A percentile compares a stretch with the other conserved stretches of the same genome.
phyloP scores from a whole-genome alignment of 2,329 filamentous ascomycete genomes.

The Plenodomus biglobosus region DNA sequence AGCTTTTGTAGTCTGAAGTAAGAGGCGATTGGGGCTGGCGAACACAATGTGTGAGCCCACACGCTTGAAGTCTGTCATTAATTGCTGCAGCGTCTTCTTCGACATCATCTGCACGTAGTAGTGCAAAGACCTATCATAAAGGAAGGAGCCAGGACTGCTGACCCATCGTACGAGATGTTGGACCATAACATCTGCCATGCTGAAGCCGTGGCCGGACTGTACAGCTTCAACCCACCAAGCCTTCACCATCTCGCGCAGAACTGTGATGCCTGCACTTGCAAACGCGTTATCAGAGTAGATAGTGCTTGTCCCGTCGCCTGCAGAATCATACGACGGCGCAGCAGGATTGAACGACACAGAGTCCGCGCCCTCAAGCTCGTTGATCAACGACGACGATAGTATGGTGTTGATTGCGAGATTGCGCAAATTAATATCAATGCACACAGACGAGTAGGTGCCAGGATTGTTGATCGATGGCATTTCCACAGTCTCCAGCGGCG shows the following conservation, averaged over 20 bases:
- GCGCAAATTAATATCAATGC: conserved; percentile 89
- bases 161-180: conserved; percentile 98
- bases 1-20: conserved; percentile 93
- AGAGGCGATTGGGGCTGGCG: conserved; percentile 81
- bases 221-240: conserved; percentile 97
- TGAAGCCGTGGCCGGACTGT: conserved; percentile 64
- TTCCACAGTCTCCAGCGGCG: conserved; percentile 78
- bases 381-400: conserved; percentile 92
- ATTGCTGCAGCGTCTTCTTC: conserved; percentile 91
- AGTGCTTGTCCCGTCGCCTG: conserved; percentile 65
- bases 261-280: conserved; percentile 84
- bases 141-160: conserved; percentile 85
- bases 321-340: conserved; percentile 60
- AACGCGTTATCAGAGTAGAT: conserved; percentile 89
- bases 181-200: conserved; percentile 96
- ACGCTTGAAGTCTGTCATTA: conserved; percentile 94
- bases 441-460: conserved; percentile 92
- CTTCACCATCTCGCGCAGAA: conserved; percentile 97
- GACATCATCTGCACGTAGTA: conserved; percentile 99
- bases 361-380: conserved; percentile 89
- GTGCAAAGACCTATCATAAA: conserved; percentile 91
- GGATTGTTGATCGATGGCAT: conserved; percentile 95
- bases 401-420: conserved; percentile 98
- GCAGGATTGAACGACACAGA: conserved; percentile 83
- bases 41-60: conserved; percentile 97